Percentiles rank a stretch among this genome's conserved stretches.
phyloP scores from a whole-genome alignment of 2,329 filamentous ascomycete genomes.

The Hymenoscyphus linearis region DNA sequence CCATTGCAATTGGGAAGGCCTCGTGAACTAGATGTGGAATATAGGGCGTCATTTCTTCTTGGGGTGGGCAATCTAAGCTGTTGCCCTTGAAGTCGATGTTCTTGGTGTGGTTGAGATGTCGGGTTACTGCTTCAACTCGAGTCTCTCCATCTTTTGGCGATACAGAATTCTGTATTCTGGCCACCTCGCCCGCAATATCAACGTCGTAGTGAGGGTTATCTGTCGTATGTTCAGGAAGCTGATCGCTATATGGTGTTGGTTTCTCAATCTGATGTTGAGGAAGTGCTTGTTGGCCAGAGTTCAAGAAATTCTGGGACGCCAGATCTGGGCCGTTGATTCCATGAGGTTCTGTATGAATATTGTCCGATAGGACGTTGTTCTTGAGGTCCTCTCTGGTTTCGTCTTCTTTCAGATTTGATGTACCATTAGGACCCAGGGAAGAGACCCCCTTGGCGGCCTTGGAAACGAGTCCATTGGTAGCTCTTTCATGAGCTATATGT shows the following conservation, averaged over 20 bases:
- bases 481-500: slow-evolving; percentile 16
- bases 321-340: slow-evolving; percentile 18
- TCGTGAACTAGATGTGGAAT: slow-evolving; percentile 48
- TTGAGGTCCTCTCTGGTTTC: background rate
- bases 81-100: slow-evolving; percentile 45
- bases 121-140: slow-evolving; percentile 52
- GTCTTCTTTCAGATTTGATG: background rate
- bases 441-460: background rate
- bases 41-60: slow-evolving; percentile 61
- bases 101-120: slow-evolving; percentile 60
- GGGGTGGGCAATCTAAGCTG: slow-evolving; percentile 47
- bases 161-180: slow-evolving; percentile 54
- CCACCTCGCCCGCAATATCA: slow-evolving; percentile 55
- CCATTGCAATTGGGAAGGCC: slow-evolving; percentile 65
- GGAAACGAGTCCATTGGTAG: background rate
- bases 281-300: slow-evolving; percentile 19
- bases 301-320: slow-evolving; percentile 23
- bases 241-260: background rate
- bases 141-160: slow-evolving; percentile 46
- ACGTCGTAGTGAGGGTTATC: slow-evolving; percentile 59
- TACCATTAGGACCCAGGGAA: background rate
- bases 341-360: background rate
- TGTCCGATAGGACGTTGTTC: background rate
- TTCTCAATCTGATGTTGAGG: slow-evolving; percentile 6
- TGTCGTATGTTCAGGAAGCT: slow-evolving; percentile 51